Conservation (phyloP, 495 filamentous ascomycete species). For the Neurospora sp. region DNA sequence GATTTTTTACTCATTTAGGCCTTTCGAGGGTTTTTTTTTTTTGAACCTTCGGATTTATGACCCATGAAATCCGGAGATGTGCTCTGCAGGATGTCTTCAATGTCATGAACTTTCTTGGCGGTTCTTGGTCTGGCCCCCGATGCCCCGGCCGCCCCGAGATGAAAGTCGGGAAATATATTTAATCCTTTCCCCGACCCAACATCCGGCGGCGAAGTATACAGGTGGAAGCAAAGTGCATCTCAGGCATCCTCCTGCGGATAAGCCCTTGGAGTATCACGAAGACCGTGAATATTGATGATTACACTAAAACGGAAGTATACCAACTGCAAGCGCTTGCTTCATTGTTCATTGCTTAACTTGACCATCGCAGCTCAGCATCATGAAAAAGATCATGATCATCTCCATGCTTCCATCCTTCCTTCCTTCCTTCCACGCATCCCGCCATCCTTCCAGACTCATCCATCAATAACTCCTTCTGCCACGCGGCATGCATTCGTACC, state of each 20-base stretch:
- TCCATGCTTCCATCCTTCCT: neutral
- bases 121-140: neutral
- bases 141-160: neutral
- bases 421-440: neutral
- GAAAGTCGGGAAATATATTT: neutral
- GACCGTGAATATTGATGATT: neutral
- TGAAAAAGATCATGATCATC: neutral
- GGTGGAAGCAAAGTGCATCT: neutral
- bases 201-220: neutral
- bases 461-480: neutral
- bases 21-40: neutral
- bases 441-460: neutral
- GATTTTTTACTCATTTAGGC: neutral
- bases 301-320: neutral
- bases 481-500: neutral
- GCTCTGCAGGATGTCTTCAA: neutral
- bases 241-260: neutral
- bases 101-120: neutral
- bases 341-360: neutral
- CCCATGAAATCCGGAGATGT: neutral
- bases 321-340: neutral
- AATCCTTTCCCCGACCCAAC: neutral
- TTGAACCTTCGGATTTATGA: neutral
- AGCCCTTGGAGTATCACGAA: too few relatives aligned
- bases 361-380: neutral